Conservation (phyloP, 73 alveolate genomes). For the Tetrahymena malaccensis region DNA sequence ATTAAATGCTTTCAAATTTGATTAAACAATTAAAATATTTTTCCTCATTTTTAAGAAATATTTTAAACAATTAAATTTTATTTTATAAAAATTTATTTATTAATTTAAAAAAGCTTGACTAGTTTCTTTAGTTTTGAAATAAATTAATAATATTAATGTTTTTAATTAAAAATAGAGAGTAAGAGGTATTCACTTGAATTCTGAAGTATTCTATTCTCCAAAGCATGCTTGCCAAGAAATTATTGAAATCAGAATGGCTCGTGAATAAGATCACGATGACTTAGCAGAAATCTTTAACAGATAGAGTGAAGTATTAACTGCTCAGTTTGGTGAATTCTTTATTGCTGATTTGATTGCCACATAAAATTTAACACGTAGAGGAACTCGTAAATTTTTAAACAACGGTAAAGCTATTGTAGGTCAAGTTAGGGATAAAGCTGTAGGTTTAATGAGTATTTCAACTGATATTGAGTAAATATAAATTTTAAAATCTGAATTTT, state of each 20-base stretch:
- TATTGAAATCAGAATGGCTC: constrained; percentile 87
- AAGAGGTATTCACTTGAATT: constrained; percentile 83
- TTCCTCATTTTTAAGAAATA: not conserved
- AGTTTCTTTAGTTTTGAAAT: not conserved
- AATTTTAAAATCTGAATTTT: too few species aligned
- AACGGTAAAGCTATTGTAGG: constrained; percentile 90
- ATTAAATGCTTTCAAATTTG: too few species aligned
- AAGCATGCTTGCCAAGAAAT: constrained; percentile 66
- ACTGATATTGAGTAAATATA: constrained; percentile 79
- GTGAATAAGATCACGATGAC: constrained; percentile 91
- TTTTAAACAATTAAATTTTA: too few species aligned
- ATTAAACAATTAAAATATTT: too few species aligned
- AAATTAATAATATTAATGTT: constrained; percentile 7
- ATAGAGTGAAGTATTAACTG: constrained; percentile 77
- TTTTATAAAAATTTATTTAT: too few species aligned
- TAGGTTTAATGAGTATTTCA: constrained; percentile 91
- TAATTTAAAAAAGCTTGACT: too few species aligned
- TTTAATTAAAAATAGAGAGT: constrained; percentile 44
- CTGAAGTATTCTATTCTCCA: constrained; percentile 64
- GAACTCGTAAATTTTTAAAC: constrained; percentile 23
- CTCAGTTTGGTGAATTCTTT: constrained; percentile 80
- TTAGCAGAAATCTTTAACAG: constrained; percentile 79
- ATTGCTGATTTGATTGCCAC: constrained; percentile 89
- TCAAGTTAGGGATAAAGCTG: constrained; percentile 97
- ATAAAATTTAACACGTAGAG: constrained; percentile 52